Conservation (phyloP, 208 protist species). For the Trypanosoma grayi region DNA sequence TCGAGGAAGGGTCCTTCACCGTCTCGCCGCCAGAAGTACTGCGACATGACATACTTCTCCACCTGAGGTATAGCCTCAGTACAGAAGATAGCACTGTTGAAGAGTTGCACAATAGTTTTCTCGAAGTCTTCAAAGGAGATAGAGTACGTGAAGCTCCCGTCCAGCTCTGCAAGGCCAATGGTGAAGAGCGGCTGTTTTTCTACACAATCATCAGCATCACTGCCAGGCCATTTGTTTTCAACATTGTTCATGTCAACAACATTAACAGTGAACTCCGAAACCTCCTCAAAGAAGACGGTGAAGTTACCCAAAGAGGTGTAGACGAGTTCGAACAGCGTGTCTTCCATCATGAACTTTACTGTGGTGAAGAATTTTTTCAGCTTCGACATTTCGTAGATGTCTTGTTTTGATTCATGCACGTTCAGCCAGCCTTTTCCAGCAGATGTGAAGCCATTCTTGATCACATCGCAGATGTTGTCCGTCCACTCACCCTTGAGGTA, state of each 20-base stretch:
- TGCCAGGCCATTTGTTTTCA: slow-evolving; percentile 88
- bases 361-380: slow-evolving; percentile 97
- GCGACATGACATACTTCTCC: slow-evolving; percentile 92
- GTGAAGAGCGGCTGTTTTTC: slow-evolving; percentile 94
- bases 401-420: slow-evolving; percentile 90
- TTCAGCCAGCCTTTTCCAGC: slow-evolving; percentile 98
- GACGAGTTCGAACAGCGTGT: slow-evolving; percentile 91
- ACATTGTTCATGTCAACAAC: slow-evolving; percentile 90
- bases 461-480: slow-evolving; percentile 84
- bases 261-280: slow-evolving; percentile 83
- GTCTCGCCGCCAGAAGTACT: slow-evolving; percentile 93
- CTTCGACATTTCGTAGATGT: slow-evolving; percentile 97
- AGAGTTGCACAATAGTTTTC: slow-evolving; percentile 80
- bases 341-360: slow-evolving; percentile 98
- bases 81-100: slow-evolving; percentile 86
- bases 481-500: slow-evolving; percentile 93
- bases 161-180: slow-evolving; percentile 81
- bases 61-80: slow-evolving; percentile 91
- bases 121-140: slow-evolving; percentile 88
- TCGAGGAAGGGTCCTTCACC: slow-evolving; percentile 90
- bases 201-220: slow-evolving; percentile 90
- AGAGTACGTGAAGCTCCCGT: slow-evolving; percentile 85
- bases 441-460: slow-evolving; percentile 85
- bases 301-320: slow-evolving; percentile 87
- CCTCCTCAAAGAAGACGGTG: slow-evolving; percentile 90